phyloP scores from a whole-genome alignment of 306 rosid genomes.

The Begonia loranthoides region DNA sequence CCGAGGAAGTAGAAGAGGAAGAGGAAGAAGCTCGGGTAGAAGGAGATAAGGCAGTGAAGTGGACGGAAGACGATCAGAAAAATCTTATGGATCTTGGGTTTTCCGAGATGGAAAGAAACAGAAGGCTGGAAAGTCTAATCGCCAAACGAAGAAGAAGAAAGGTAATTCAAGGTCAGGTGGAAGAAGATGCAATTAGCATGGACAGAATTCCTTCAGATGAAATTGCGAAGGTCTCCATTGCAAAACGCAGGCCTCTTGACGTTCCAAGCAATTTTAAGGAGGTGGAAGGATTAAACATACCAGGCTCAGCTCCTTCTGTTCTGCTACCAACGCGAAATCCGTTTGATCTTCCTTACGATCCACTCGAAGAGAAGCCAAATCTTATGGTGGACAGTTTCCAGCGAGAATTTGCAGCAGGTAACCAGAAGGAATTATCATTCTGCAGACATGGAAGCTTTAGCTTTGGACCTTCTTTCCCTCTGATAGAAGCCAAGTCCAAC shows the following conservation, averaged over 20 bases:
- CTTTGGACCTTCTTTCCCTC: slow-evolving; percentile 22
- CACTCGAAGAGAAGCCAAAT: slow-evolving; percentile 49
- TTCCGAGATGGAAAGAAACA: background rate
- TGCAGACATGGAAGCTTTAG: slow-evolving; percentile 65
- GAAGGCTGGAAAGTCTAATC: background rate
- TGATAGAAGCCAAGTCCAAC: background rate
- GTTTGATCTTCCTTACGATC: slow-evolving; percentile 66
- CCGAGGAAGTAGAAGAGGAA: background rate
- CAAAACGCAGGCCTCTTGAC: slow-evolving; percentile 13
- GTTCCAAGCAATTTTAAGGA: slow-evolving; percentile 15
- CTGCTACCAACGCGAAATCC: slow-evolving; percentile 36
- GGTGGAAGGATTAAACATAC: slow-evolving; percentile 27
- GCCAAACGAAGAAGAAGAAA: slow-evolving; percentile 7
- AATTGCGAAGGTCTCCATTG: slow-evolving; percentile 29
- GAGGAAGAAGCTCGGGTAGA: background rate
- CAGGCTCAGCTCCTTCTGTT: slow-evolving; percentile 73
- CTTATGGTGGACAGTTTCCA: slow-evolving; percentile 43
- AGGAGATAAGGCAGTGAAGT: background rate
- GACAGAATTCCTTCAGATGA: slow-evolving; percentile 14
- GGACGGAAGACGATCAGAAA: slow-evolving; percentile 4
- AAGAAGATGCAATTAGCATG: slow-evolving; percentile 16
- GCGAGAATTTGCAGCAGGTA: slow-evolving; percentile 36
- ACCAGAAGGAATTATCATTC: slow-evolving; percentile 30
- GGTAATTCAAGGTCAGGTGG: slow-evolving; percentile 18
- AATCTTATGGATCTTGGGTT: slow-evolving; percentile 1